These are phyloP conservation scores for Byssoonygena ceratinophila DNA, from an alignment of 2,329 filamentous ascomycete species.

Conservation along the genomic window DNA sequence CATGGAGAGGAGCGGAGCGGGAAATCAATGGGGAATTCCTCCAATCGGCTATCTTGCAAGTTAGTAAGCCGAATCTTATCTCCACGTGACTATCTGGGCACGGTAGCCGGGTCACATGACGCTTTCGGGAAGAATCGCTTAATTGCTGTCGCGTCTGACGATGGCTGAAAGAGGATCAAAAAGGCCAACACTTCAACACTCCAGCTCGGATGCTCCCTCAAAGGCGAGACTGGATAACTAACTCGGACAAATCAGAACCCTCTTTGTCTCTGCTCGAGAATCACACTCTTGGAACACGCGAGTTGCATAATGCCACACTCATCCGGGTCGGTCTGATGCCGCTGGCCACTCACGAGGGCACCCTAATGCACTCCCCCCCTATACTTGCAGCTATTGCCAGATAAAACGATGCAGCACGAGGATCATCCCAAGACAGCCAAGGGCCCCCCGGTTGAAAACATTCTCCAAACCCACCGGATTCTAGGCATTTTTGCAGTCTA, in stretches of 20 bases:
- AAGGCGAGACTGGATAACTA: background rate
- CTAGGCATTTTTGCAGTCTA: background rate
- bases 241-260: background rate
- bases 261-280: background rate
- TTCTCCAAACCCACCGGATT: background rate
- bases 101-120: background rate
- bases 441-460: constrained; percentile 3
- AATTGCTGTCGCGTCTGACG: background rate
- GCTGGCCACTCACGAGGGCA: constrained; percentile 4
- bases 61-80: background rate
- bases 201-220: too few species aligned
- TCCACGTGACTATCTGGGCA: too few species aligned
- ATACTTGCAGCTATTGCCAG: constrained; percentile 1
- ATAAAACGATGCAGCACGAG: constrained; percentile 4
- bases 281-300: background rate
- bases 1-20: background rate
- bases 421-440: constrained; percentile 8
- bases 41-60: background rate
- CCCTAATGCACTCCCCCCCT: constrained; percentile 10
- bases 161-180: background rate
- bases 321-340: background rate
- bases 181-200: background rate
- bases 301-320: constrained; percentile 4
- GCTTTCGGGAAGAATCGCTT: background rate
- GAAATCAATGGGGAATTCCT: background rate